Percentiles rank a stretch among this genome's conserved stretches.
Conservation (phyloP, 805 yeast species). For the Candida krabiensis region DNA sequence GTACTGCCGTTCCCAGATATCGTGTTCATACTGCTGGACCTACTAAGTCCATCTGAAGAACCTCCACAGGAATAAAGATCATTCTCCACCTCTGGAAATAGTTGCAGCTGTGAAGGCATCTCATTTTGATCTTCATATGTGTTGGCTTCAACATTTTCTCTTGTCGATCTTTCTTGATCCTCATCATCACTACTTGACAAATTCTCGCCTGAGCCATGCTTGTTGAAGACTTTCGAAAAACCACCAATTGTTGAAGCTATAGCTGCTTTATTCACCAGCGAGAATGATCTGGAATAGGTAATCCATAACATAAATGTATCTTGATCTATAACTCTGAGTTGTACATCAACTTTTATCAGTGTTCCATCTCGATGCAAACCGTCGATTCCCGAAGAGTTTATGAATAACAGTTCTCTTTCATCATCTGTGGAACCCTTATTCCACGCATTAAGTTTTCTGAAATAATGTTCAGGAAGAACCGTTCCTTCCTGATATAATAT, state of each 20-base stretch:
- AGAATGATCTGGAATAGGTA: conserved; percentile 63
- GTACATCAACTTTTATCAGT: conserved; percentile 68
- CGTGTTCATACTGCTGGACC: conserved; percentile 25
- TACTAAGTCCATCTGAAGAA: conserved; percentile 27
- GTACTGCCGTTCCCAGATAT: conserved; percentile 5
- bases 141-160: conserved; percentile 4
- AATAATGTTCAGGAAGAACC: conserved; percentile 89
- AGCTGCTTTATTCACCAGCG: conserved; percentile 1
- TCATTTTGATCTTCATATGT: conserved; percentile 10
- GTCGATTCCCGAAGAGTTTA: conserved; percentile 63
- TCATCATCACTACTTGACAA: conserved; percentile 5
- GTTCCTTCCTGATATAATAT: conserved; percentile 56
- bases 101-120: conserved; percentile 55
- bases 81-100: conserved; percentile 40
- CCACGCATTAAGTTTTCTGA: conserved; percentile 64
- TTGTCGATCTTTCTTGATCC: not conserved
- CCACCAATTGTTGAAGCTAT: not conserved
- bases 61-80: conserved; percentile 32
- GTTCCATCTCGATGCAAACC: conserved; percentile 75
- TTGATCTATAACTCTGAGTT: conserved; percentile 65
- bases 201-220: not conserved
- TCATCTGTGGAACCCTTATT: conserved; percentile 26
- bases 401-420: conserved; percentile 52
- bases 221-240: not conserved
- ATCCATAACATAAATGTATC: conserved; percentile 76